Evolutionary conservation across 306 rosid genomes (phyloP).

Genomic region (Malus orientalis): DNA sequence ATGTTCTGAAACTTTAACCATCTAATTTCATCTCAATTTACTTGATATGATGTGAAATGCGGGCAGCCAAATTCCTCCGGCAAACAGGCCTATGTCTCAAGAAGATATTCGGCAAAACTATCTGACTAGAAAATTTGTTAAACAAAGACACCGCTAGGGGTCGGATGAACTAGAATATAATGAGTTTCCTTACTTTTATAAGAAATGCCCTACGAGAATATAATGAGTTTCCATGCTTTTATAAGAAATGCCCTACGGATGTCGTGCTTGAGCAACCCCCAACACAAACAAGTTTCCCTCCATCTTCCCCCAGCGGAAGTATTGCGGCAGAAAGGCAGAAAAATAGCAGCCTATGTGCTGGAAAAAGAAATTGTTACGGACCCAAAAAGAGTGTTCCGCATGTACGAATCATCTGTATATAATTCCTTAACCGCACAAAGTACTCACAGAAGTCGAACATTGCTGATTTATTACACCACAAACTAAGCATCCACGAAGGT

Average conservation of each 20-base stretch:
- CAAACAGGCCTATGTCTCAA: background rate
- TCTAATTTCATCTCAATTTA: background rate
- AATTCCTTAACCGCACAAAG: background rate
- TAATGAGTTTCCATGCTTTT: background rate
- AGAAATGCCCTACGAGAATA: too few relatives aligned
- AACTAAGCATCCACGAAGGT: conserved; percentile 10
- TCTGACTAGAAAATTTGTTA: background rate
- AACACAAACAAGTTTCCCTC: too few relatives aligned
- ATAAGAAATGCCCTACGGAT: too few relatives aligned
- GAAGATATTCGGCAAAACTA: background rate
- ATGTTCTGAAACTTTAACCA: background rate
- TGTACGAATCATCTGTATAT: background rate
- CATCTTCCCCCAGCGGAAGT: background rate
- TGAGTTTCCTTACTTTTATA: background rate
- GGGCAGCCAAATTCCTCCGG: background rate
- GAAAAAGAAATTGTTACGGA: background rate
- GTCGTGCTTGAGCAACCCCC: background rate
- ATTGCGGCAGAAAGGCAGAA: background rate
- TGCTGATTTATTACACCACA: conserved; percentile 17
- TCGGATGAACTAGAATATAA: background rate
- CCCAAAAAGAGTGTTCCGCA: background rate
- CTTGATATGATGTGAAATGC: background rate
- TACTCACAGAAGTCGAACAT: conserved; percentile 14
- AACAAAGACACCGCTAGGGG: background rate
- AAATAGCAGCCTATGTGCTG: background rate